Conservation (phyloP, 768 basidiomycete genomes). For the Tricholoma furcatifolium region DNA sequence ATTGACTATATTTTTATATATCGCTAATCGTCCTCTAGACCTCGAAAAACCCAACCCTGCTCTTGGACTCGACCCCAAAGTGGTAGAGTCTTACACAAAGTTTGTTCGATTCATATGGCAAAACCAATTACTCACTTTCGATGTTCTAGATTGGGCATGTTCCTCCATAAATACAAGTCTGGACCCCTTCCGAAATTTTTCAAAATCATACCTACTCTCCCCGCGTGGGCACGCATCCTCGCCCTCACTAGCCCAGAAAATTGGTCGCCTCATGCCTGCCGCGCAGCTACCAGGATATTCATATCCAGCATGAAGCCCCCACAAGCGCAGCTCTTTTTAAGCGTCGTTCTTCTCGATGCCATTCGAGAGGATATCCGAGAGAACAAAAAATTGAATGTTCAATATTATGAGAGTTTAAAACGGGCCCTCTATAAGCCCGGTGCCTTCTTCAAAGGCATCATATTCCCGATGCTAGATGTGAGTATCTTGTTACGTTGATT, state of each 20-base stretch:
- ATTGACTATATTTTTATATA: neutral
- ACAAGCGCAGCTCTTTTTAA: constrained; percentile 89
- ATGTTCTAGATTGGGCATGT: constrained; percentile 68
- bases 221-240: constrained; percentile 94
- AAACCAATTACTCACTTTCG: constrained; percentile 1
- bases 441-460: constrained; percentile 97
- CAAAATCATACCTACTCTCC: constrained; percentile 96
- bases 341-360: constrained; percentile 88
- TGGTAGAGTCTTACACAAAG: constrained; percentile 94
- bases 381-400: constrained; percentile 88
- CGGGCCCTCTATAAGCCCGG: constrained; percentile 93
- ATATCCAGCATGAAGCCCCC: constrained; percentile 96
- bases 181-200: constrained; percentile 95
- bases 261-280: constrained; percentile 95
- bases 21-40: constrained; percentile 27
- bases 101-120: constrained; percentile 34
- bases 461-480: constrained; percentile 94
- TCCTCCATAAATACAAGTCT: constrained; percentile 87
- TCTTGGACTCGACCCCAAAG: constrained; percentile 85
- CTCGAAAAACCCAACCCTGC: constrained; percentile 72
- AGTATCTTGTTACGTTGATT: constrained; percentile 21
- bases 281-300: constrained; percentile 92
- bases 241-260: constrained; percentile 89
- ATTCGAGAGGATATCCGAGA: constrained; percentile 85
- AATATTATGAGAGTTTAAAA: constrained; percentile 92